phyloP scores from a whole-genome alignment of 192 early-diverging fungal species.

The Thoreauomyces humboldtii region DNA sequence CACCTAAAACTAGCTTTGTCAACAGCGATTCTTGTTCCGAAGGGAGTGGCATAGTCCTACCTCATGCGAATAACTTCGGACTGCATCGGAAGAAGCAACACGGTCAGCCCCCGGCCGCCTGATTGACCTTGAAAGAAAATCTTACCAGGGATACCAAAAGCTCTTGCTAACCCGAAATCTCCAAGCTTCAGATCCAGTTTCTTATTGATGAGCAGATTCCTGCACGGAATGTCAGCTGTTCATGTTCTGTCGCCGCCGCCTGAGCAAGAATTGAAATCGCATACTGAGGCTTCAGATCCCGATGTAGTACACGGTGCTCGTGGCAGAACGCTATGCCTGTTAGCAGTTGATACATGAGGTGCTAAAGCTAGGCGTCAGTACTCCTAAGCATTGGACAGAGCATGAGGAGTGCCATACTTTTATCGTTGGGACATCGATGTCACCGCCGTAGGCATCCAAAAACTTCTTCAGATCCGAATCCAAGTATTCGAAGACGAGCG shows the following conservation, averaged over 20 bases:
- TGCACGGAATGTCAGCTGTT: slow-evolving; percentile 50
- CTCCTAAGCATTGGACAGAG: neutral
- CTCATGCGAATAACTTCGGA: slow-evolving; percentile 78
- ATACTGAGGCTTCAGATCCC: slow-evolving; percentile 64
- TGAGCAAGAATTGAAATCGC: slow-evolving; percentile 68
- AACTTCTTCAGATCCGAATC: slow-evolving; percentile 99
- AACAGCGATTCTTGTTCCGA: no score
- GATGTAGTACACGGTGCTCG: slow-evolving; percentile 90
- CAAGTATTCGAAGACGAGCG: slow-evolving; percentile 97
- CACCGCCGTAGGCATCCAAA: slow-evolving; percentile 69
- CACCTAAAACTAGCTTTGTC: no score
- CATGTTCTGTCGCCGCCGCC: slow-evolving; percentile 49
- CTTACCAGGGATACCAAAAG: slow-evolving; percentile 86
- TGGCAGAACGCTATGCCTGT: slow-evolving; percentile 98
- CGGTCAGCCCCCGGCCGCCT: no score
- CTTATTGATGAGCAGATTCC: slow-evolving; percentile 86
- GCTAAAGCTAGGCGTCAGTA: slow-evolving; percentile 47
- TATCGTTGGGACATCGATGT: slow-evolving; percentile 57
- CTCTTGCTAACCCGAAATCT: slow-evolving; percentile 97
- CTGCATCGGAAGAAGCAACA: slow-evolving; percentile 12
- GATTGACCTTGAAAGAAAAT: no score
- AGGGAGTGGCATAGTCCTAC: no score
- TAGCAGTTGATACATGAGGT: slow-evolving; percentile 96
- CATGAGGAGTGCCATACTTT: slow-evolving; percentile 58
- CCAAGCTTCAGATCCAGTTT: slow-evolving; percentile 54